Percentiles rank a stretch among this genome's conserved stretches.
phyloP scores from a whole-genome alignment of 2,329 filamentous ascomycete genomes.

The Colletotrichum camelliae region DNA sequence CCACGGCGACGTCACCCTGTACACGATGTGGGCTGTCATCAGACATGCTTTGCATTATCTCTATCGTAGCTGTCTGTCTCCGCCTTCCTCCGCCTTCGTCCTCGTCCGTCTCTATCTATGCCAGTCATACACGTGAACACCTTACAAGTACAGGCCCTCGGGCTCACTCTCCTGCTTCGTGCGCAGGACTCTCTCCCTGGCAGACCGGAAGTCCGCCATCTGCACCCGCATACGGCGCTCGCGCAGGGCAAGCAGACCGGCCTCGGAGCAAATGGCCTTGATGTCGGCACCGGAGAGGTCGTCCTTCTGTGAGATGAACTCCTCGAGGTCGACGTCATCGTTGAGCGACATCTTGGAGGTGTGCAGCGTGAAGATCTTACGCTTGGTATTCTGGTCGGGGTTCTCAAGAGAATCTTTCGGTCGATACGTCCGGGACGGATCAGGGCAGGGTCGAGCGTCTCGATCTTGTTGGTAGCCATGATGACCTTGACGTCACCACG shows the following conservation, averaged over 20 bases:
- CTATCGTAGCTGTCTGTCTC: slow-evolving; percentile 7
- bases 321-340: slow-evolving; percentile 96
- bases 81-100: neutral
- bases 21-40: neutral
- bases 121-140: slow-evolving; percentile 3
- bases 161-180: slow-evolving; percentile 99
- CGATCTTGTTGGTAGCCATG: slow-evolving; percentile 99
- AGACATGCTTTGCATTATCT: slow-evolving; percentile 17
- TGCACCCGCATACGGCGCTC: slow-evolving; percentile 98
- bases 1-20: too few species aligned
- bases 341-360: slow-evolving; percentile 98
- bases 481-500: slow-evolving; percentile 99
- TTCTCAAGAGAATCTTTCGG: slow-evolving; percentile 87
- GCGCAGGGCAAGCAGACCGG: slow-evolving; percentile 89
- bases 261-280: slow-evolving; percentile 98
- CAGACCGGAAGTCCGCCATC: slow-evolving; percentile 96
- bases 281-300: slow-evolving; percentile 97
- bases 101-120: neutral
- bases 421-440: slow-evolving; percentile 98
- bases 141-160: slow-evolving; percentile 96
- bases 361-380: slow-evolving; percentile 98
- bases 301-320: slow-evolving; percentile 98
- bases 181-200: slow-evolving; percentile 92
- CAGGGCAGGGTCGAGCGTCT: slow-evolving; percentile 92
- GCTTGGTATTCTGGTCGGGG: slow-evolving; percentile 81